These are phyloP conservation scores for Colletotrichum lupini DNA, from an alignment of 2,329 filamentous ascomycete species.

Conservation along the genomic window DNA sequence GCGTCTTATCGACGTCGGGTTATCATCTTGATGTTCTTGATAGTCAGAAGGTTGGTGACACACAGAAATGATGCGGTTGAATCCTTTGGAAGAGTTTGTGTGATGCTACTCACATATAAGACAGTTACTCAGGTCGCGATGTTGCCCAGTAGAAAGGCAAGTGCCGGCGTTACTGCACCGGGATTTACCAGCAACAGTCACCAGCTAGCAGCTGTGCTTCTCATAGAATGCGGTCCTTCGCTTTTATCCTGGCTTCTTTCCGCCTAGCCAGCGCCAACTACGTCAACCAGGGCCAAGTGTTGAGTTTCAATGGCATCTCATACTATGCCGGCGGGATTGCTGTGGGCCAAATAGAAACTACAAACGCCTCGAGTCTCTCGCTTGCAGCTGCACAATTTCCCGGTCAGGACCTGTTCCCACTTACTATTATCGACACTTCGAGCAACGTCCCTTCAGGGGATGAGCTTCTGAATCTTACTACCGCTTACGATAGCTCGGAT, in stretches of 20 bases:
- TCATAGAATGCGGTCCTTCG: background rate
- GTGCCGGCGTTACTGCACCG: background rate
- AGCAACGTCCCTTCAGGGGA: background rate
- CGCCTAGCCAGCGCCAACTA: background rate
- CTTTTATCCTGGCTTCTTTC: background rate
- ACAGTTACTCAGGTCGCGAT: background rate
- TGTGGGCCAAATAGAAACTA: conserved; percentile 6
- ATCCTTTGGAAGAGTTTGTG: background rate
- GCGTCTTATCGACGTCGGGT: background rate
- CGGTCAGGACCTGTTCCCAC: conserved; percentile 17
- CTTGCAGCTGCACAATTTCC: background rate
- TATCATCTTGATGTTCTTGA: background rate
- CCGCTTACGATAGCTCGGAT: conserved; percentile 33
- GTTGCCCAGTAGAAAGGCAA: background rate
- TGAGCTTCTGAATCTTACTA: background rate
- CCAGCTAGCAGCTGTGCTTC: background rate
- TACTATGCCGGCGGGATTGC: conserved; percentile 24
- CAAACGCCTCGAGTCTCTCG: background rate
- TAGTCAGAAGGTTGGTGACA: background rate
- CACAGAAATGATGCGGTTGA: background rate
- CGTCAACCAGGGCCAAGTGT: background rate
- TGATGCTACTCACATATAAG: background rate
- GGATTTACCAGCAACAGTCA: background rate
- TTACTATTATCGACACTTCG: conserved; percentile 12
- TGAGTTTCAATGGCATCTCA: background rate